Conservation (phyloP, 2,329 filamentous ascomycete genomes). For the Colletotrichum shisoi region DNA sequence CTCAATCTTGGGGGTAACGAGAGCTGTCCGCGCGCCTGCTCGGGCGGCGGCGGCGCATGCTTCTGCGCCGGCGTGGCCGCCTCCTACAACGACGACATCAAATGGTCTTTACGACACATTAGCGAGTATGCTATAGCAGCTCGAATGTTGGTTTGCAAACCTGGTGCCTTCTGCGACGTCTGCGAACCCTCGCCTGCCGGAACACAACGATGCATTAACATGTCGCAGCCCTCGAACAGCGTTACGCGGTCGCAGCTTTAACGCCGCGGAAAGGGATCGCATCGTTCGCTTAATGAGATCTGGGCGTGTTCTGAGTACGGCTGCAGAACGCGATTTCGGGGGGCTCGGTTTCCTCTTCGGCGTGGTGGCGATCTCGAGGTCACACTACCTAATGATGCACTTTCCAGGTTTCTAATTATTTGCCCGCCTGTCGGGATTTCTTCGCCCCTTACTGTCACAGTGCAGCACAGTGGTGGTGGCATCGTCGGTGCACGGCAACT, state of each 20-base stretch:
- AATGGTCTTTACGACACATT: constrained; percentile 63
- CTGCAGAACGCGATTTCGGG: neutral
- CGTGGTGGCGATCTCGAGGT: neutral
- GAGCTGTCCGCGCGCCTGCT: constrained; percentile 84
- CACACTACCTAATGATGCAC: neutral
- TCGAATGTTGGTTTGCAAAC: constrained; percentile 39
- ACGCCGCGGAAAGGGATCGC: constrained; percentile 27
- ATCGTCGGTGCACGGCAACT: constrained; percentile 12
- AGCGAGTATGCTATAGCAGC: constrained; percentile 15
- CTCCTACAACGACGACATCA: constrained; percentile 95
- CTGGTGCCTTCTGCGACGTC: constrained; percentile 46
- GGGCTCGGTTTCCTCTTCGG: no score
- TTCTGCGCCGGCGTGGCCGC: constrained; percentile 94
- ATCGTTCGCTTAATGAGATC: neutral
- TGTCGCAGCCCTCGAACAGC: constrained; percentile 15
- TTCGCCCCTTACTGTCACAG: constrained; percentile 9
- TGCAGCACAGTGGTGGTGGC: constrained; percentile 20
- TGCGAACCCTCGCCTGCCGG: constrained; percentile 43
- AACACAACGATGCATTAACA: constrained; percentile 1
- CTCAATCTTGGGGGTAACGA: constrained; percentile 86
- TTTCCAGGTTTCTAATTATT: neutral
- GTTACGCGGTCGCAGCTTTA: constrained; percentile 23
- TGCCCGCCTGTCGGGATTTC: neutral
- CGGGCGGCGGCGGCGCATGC: constrained; percentile 90
- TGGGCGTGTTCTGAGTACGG: neutral